Evolutionary conservation across 495 filamentous ascomycete species (phyloP).

Genomic region (Neurospora sp.): DNA sequence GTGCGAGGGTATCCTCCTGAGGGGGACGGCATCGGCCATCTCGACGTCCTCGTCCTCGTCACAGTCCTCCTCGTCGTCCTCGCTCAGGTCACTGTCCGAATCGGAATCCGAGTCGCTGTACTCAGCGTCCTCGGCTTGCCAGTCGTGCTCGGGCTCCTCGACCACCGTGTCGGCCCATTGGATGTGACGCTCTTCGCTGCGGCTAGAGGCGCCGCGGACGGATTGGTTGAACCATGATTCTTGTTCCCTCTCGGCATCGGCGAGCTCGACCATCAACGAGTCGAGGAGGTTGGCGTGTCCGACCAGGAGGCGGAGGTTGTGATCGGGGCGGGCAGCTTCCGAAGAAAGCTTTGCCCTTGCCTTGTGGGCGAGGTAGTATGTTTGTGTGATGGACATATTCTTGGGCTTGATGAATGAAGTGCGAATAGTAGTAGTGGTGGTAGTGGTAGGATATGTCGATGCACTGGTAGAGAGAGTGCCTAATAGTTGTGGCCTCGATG

Average conservation of each 20-base stretch:
- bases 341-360: constrained; percentile 89
- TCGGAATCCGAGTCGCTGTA: constrained; percentile 36
- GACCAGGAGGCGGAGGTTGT: constrained; percentile 88
- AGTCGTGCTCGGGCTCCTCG: constrained; percentile 64
- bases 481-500: constrained; percentile 5
- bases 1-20: constrained; percentile 35
- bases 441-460: background rate
- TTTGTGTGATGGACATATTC: constrained; percentile 95
- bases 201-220: constrained; percentile 60
- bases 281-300: constrained; percentile 97
- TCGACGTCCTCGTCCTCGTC: constrained; percentile 41
- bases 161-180: constrained; percentile 78
- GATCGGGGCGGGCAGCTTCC: constrained; percentile 82
- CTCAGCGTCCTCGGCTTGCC: constrained; percentile 56
- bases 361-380: constrained; percentile 94
- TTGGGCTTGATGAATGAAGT: constrained; percentile 29
- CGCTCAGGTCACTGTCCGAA: constrained; percentile 18
- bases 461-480: background rate
- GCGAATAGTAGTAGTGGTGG: constrained; percentile 8
- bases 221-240: constrained; percentile 98
- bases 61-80: constrained; percentile 22
- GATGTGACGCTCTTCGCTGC: constrained; percentile 54
- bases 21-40: constrained; percentile 41
- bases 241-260: constrained; percentile 89
- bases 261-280: constrained; percentile 87